These are phyloP conservation scores for Scutellaria galericulata DNA, from an alignment of 257 asterid genomes.

Conservation along the genomic window DNA sequence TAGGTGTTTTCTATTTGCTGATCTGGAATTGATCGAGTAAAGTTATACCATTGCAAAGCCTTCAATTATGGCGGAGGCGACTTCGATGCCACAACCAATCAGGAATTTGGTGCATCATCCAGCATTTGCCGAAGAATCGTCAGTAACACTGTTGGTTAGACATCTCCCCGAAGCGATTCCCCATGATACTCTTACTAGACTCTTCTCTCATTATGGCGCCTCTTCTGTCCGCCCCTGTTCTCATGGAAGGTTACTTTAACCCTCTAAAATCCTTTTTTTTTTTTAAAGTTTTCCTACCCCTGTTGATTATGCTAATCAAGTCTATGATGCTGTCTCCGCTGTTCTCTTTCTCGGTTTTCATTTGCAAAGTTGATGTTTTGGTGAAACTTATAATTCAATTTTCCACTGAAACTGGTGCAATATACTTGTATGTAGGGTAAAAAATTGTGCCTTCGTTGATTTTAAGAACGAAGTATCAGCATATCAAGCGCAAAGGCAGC, in stretches of 20 bases:
- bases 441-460: slow-evolving; percentile 82
- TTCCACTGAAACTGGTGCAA: background rate
- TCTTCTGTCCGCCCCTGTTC: slow-evolving; percentile 72
- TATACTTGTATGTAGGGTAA: slow-evolving; percentile 49
- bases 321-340: background rate
- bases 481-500: slow-evolving; percentile 76
- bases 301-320: background rate
- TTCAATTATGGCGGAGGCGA: slow-evolving; percentile 37
- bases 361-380: slow-evolving; percentile 2
- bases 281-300: background rate
- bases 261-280: background rate
- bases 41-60: slow-evolving; percentile 9
- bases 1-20: slow-evolving; percentile 6
- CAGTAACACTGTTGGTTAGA: slow-evolving; percentile 65
- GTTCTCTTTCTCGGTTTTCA: background rate
- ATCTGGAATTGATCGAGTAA: background rate
- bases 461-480: slow-evolving; percentile 72
- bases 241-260: slow-evolving; percentile 57
- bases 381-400: background rate
- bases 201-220: slow-evolving; percentile 88
- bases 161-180: slow-evolving; percentile 94
- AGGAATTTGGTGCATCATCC: slow-evolving; percentile 23
- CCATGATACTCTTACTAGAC: slow-evolving; percentile 61
- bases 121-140: slow-evolving; percentile 28
- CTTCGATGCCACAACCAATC: slow-evolving; percentile 24